Evolutionary conservation across 164 flowering plant genomes (phyloP), one percentile per base, ranked within the genome.

Genomic region (Vitis rupestris): DNA sequence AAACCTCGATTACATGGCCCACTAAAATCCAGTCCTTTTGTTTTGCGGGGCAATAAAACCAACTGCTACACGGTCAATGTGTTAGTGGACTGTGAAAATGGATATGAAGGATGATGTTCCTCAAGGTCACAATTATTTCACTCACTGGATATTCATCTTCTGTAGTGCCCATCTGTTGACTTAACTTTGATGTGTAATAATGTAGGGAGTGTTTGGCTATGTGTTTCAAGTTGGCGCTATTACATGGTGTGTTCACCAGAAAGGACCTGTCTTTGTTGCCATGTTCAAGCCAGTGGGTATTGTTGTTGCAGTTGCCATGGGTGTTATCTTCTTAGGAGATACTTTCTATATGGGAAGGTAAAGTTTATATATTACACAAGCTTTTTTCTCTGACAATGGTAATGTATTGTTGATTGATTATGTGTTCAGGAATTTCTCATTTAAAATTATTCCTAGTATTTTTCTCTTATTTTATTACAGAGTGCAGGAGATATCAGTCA

Each of bases 251-350:
- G 66, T 84, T 49, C 75, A 63, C 10, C 72, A 58, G 75, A 85
- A 75, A 11, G 92, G 92, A 8, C 88, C 92, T 64, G 78, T 83
- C 47, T 86, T 82, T 76, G 88, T 81, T 59, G 50, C 85, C 2
- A 73, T 83, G 84, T 86, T 86, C 71, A 81, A 86, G 81, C 92
- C 92, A 8, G 10, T 86, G 53, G 86, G 85, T 12, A 81, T 88
- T 29, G 73, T 71, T 7, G 75, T 86, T 57, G 70, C 92, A 12
- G 79, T 69, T 52, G 71, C 44, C 9, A 44, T 75, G 4, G 87
- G 85, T 44, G 75, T 79, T 17, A 53, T 81, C 54, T 75, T 84
- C 63, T 69, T 78, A 16, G 82, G 81, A 31, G 88, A 87, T 61
- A 52, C 77, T 37, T 72, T 87, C 65, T 82, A 82, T 72, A 76